Evolutionary conservation across 805 yeast genomes (phyloP), one percentile per base, ranked within the genome.

Genomic region (Saccharomyces jurei): DNA sequence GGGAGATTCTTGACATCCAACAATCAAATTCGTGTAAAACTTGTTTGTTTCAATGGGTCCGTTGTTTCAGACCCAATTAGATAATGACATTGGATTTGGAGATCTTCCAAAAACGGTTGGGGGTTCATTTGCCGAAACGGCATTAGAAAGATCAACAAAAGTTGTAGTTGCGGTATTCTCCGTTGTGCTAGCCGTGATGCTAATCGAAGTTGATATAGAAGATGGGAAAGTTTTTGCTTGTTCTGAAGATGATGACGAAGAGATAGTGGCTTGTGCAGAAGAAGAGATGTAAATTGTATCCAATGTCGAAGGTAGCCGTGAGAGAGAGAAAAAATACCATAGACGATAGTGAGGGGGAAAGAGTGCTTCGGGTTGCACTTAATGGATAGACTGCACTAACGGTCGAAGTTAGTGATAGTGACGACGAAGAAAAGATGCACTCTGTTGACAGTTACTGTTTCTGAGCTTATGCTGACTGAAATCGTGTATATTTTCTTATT

Each of bases 21-120:
- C 71, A 59, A 83, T 70, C 63, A 86, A 64, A 66, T 88, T 87
- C 41, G 81, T 79, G 70, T 80, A 86, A 69, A 87, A 88, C 70
- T 86, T 87, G 74, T 88, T 87, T 30, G 95, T 88, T 64, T 83
- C 81, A 56, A 78, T 74, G 1, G 82, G 74, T 41, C 71, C 78
- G 51, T 69, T 64, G 56, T 74, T 75, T 47, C 72, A 68, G 41
- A 80, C 82, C 36, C 81, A 81, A 3, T 59, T 60, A 21, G 85
- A 82, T 44, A 82, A 64, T 0, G 63, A 59, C 54, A 81, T 66
- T 13, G 78, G 78, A 50, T 80, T 73, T 3, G 67, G 73, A 44
- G 74, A 74, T 52, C 78, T 72, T 3, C 74, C 57, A 69, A 82
- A 82, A 50, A 78, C 73, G 0, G 73, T 53, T 6, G 75, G 74